Base-by-base conservation (phyloP, 2,329 filamentous ascomycete genomes). In the Chaetomiaceae sp. region DNA sequence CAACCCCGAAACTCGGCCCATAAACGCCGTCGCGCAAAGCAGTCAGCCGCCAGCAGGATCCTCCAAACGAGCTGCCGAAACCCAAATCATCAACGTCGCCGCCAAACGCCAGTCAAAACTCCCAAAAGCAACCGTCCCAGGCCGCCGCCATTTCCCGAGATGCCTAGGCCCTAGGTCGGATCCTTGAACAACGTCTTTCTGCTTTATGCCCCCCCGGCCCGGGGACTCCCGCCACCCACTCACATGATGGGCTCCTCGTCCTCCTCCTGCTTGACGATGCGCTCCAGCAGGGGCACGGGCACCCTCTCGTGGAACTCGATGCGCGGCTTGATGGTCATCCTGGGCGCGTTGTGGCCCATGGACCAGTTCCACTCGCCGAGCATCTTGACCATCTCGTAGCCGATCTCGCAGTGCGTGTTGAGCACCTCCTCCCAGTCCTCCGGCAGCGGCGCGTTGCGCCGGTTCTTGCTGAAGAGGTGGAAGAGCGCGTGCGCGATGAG, bases 321-420 rank as follows among this genome's bases (percentile, higher is more conserved):
- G 4, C 60, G 49, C 2, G 49, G 25, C 48, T 58, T 59, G 25
- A 64, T 54, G 10, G 46, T 54, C 58, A 64, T 63, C 5, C 43
- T 46, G 10, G 60, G 59, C 2, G 55, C 54, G 33, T 59, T 61
- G 18, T 29, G 21, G 11, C 61, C 61, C 40, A 61, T 60, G 23
- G 32, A 21, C 62, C 62, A 64, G 33, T 51, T 47, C 59, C 59
- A 62, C 11, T 60, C 59, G 40, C 36, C 40, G 3, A 64, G 50
- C 59, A 62, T 62, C 21, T 42, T 36, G 42, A 62, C 41, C 41
- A 63, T 51, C 11, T 49, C 51, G 34, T 21, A 59, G 21, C 51
- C 55, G 29, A 64, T 55, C 8, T 54, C 53, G 33, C 38, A 37
- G 14, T 51, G 33, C 1, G 18, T 16, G 5, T 10, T 27, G 11